Base-by-base conservation (phyloP, 2,329 filamentous ascomycete genomes). In the Hymenotorrendiella dingleyae region DNA sequence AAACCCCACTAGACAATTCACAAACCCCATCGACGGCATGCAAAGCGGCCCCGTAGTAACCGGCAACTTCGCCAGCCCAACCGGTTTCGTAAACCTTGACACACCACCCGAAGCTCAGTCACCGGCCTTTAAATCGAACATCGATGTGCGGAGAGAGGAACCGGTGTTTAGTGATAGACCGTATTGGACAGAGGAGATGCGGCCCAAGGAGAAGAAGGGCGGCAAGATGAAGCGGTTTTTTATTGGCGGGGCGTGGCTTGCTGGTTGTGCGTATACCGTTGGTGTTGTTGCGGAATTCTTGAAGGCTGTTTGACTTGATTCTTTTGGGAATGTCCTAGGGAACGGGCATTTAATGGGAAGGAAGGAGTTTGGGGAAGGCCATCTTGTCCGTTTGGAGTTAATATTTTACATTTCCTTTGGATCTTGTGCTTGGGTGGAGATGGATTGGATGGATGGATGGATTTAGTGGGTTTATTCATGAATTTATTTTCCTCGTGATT, bases 81-180 rank as follows among this genome's bases (percentile, higher is more conserved):
- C 79, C 1, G 80, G 78, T 0, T 84, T 80, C 54, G 74, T 83
- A 32, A 82, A 80, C 50, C 76, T 80, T 50, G 74, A 80, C 47
- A 32, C 65, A 59, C 27, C 56, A 50, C 28, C 26, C 9, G n/a
- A 51, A 58, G 33, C 59, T 27, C 9, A 14, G 11, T 16, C 6
- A 11, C 12, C 20, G 12, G 20, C 20, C 3, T 67, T 69, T 57
- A 63, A 64, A 36, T 67, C 69, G 28, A 66, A 65, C 45, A 67
- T 69, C 37, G 64, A 71, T 40, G 64, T 70, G 6, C 61, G 64
- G 6, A 63, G 67, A 16, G 68, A 74, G 40, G 70, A 74, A 48
- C 62, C 66, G 1, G 68, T 71, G 19, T 74, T 72, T 49, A 69
- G 67, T 42, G 69, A 68, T 9, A 62, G 62, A 19, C 58, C 56